Percentiles rank a stretch among this genome's conserved stretches.
These are phyloP conservation scores for Globisporangium cystogenes DNA, from an alignment of 352 stramenopile genomes.

Conservation along the genomic window DNA sequence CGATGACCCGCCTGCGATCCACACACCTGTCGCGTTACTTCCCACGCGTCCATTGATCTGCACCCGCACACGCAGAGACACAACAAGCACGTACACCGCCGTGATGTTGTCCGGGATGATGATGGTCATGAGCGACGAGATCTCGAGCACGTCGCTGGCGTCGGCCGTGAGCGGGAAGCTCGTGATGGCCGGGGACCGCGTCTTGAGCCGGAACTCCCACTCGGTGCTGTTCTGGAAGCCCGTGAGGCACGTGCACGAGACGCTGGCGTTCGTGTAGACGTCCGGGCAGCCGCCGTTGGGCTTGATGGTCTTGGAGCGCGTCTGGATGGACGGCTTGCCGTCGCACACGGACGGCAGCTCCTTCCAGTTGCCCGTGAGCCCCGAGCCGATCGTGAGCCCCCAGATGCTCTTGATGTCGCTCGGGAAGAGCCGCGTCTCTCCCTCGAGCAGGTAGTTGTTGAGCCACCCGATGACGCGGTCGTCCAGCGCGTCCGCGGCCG, in stretches of 20 bases:
- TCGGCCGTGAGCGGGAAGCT: slow-evolving; percentile 26
- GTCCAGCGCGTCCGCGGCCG: slow-evolving; percentile 24
- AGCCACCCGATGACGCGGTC: slow-evolving; percentile 40
- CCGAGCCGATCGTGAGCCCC: slow-evolving; percentile 36
- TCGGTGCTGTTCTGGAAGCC: slow-evolving; percentile 30
- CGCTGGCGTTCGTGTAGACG: slow-evolving; percentile 34
- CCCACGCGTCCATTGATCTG: neutral
- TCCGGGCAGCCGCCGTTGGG: slow-evolving; percentile 42
- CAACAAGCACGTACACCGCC: slow-evolving; percentile 18
- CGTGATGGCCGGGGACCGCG: slow-evolving; percentile 14
- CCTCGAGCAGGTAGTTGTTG: slow-evolving; percentile 44
- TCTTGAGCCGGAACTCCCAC: slow-evolving; percentile 37
- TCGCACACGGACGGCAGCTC: slow-evolving; percentile 40
- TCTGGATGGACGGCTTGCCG: slow-evolving; percentile 41
- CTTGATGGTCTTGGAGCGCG: slow-evolving; percentile 26
- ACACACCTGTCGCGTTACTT: neutral
- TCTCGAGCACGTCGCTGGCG: slow-evolving; percentile 28
- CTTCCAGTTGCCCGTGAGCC: slow-evolving; percentile 49
- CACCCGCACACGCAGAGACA: neutral
- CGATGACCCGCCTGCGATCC: slow-evolving; percentile 20
- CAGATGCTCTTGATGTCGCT: slow-evolving; percentile 57
- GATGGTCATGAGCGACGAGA: slow-evolving; percentile 42
- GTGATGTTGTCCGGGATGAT: slow-evolving; percentile 29
- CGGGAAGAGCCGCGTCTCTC: slow-evolving; percentile 46
- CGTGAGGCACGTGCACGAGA: slow-evolving; percentile 53